Evolutionary conservation across 768 basidiomycete genomes (phyloP), one percentile per base, ranked within the genome.

Genomic region (Lactifluus subvellereus): DNA sequence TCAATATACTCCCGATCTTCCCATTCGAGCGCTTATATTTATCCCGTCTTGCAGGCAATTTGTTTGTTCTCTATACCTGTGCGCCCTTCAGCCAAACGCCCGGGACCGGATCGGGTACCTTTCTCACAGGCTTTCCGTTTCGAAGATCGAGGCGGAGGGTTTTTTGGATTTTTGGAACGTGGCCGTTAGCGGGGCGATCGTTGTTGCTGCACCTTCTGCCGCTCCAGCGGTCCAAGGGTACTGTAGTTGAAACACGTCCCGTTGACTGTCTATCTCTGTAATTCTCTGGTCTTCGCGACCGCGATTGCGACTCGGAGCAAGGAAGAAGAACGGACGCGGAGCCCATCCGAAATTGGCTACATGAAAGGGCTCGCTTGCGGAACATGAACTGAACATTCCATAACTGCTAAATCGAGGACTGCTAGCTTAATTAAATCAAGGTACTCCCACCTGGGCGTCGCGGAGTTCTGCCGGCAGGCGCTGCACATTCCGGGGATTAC

Each of bases 371-470:
- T 55, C 59, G 61, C 55, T 59, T 57, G 56, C 57, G 54, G 54
- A 51, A 65, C 42, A 40, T 37, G 51, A 38, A 32, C 54, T 48
- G 58, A 62, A 59, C 47, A 64, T 58, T 65, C 59, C 65, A 66
- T 62, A 58, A 59, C 60, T 55, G 52, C 66, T 66, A 58, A 59
- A 67, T 67, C 66, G 64, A 62, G 66, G 60, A 49, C 60, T 45
- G 49, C 33, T 57, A 64, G 65, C 65, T 67, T 67, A 66, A 67
- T 67, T 67, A 67, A 67, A 57, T 64, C 66, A 66, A 66, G 66
- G 66, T 57, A 67, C 66, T 38, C 35, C 45, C 38, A 43, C 52
- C 57, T 66, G 55, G 62, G 57, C 61, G 61, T 60, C 62, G 62
- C 62, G 61, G 62, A 54, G 62, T 54, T 65, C 62, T 54, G 47